Evolutionary conservation across 164 flowering plant species (phyloP).

Genomic region (Santalum album): DNA sequence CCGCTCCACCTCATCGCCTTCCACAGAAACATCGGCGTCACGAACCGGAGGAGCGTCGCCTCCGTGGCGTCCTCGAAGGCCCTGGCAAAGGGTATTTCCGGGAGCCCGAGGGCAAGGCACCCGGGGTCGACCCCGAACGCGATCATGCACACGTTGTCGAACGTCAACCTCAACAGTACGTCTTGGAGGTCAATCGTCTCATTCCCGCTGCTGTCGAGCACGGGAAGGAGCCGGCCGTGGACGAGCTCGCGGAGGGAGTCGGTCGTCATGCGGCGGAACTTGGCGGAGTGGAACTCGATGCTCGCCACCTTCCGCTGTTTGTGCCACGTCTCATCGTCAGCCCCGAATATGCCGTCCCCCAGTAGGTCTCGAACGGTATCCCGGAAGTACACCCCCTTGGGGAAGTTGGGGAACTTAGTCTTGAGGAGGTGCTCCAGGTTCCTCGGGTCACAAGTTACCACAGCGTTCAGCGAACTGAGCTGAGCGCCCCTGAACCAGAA

Average conservation of each 20-base stretch:
- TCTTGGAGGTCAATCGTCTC: constrained; percentile 54
- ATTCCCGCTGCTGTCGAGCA: constrained; percentile 33
- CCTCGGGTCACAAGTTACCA: constrained; percentile 72
- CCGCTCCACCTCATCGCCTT: constrained; percentile 46
- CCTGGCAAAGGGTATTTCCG: constrained; percentile 68
- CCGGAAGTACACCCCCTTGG: constrained; percentile 64
- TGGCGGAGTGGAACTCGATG: constrained; percentile 76
- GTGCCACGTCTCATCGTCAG: constrained; percentile 76
- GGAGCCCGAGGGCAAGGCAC: constrained; percentile 53
- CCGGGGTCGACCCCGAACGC: constrained; percentile 95
- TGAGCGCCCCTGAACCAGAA: constrained; percentile 62
- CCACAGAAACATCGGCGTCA: constrained; percentile 69
- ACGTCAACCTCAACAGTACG: constrained; percentile 62
- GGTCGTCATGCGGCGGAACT: constrained; percentile 50
- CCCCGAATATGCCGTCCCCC: constrained; percentile 87
- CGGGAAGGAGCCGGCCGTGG: constrained; percentile 51
- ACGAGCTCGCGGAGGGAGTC: constrained; percentile 63
- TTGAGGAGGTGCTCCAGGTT: constrained; percentile 81
- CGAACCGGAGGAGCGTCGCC: constrained; percentile 50
- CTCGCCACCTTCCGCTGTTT: constrained; percentile 79
- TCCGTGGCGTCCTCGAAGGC: constrained; percentile 92
- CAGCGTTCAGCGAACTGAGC: constrained; percentile 58
- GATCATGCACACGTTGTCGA: constrained; percentile 93
- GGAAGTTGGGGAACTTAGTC: constrained; percentile 53
- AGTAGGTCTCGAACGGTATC: constrained; percentile 54